Evolutionary conservation across 2,329 filamentous ascomycete genomes (phyloP).

Genomic region (Trichoderma gracile): DNA sequence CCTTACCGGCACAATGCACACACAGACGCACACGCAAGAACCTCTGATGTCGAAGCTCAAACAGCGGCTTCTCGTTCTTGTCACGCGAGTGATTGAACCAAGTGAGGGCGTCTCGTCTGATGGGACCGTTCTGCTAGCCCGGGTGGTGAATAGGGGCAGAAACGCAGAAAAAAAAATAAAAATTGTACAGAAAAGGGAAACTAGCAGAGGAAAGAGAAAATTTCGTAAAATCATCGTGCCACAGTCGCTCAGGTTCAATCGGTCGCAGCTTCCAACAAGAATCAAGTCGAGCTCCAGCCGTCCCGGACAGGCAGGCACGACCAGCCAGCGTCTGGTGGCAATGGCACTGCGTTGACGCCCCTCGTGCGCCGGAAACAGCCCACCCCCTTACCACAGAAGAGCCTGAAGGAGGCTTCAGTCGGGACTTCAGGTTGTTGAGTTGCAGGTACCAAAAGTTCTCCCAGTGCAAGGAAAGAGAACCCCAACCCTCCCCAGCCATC

Average conservation of each 20-base stretch:
- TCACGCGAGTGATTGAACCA: not conserved
- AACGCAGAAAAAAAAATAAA: not conserved
- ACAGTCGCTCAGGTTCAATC: not conserved
- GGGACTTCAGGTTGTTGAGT: too few species aligned
- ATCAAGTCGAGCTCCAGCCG: conserved; percentile 8
- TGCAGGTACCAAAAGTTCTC: conserved; percentile 3
- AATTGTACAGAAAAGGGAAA: not conserved
- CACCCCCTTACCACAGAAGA: not conserved
- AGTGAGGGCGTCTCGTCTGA: too few species aligned
- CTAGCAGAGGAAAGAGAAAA: not conserved
- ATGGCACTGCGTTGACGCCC: conserved; percentile 24
- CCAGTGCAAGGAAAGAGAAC: conserved; percentile 4
- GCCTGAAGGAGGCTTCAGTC: not conserved
- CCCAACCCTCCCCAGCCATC: conserved; percentile 20
- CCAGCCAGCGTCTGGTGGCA: too few species aligned
- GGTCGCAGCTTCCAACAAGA: not conserved
- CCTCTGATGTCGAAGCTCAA: not conserved
- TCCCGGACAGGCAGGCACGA: conserved; percentile 21
- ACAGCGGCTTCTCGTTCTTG: not conserved
- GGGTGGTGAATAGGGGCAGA: conserved; percentile 24
- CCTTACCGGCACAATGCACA: not conserved
- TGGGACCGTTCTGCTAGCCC: not conserved
- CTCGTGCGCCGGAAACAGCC: conserved; percentile 18
- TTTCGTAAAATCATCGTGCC: conserved; percentile 17
- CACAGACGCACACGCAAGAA: not conserved